Evolutionary conservation across 2,329 filamentous ascomycete species (phyloP).

Genomic region (Fusarium sp.): DNA sequence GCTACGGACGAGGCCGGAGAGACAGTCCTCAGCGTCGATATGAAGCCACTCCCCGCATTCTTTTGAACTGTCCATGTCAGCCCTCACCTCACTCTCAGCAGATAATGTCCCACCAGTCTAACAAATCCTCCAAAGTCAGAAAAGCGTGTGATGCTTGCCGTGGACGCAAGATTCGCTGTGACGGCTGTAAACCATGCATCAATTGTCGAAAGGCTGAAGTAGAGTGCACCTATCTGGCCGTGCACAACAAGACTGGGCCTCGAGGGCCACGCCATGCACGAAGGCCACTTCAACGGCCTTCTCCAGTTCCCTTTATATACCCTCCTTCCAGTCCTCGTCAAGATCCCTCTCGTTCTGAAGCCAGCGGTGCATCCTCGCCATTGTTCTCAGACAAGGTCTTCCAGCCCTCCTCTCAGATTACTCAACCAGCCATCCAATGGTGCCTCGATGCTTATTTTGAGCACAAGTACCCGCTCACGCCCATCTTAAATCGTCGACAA

Average conservation of each 20-base stretch:
- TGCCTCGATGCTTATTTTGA: constrained; percentile 49
- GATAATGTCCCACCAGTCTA: neutral
- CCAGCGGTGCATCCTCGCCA: rapidly evolving
- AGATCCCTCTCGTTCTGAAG: neutral
- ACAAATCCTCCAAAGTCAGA: constrained; percentile 1
- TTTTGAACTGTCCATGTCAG: neutral
- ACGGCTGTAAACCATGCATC: constrained; percentile 43
- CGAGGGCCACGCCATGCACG: constrained; percentile 20
- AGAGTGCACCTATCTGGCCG: constrained; percentile 46
- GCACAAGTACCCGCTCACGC: constrained; percentile 51
- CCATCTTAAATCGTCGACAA: constrained; percentile 44
- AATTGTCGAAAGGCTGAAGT: constrained; percentile 39
- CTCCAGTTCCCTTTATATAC: neutral
- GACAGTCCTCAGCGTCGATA: constrained; percentile 11
- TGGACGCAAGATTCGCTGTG: constrained; percentile 46
- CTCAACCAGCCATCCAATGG: constrained; percentile 30
- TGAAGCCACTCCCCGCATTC: constrained; percentile 19
- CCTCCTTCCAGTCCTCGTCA: neutral
- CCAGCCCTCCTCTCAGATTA: constrained; percentile 19
- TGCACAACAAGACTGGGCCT: constrained; percentile 49
- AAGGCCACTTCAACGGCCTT: neutral
- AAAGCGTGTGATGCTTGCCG: constrained; percentile 50
- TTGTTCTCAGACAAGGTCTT: rapidly evolving
- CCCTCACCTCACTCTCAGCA: neutral
- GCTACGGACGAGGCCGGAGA: neutral